Conservation (phyloP, 108 stramenopile species). For the Craspedostauros australis region DNA sequence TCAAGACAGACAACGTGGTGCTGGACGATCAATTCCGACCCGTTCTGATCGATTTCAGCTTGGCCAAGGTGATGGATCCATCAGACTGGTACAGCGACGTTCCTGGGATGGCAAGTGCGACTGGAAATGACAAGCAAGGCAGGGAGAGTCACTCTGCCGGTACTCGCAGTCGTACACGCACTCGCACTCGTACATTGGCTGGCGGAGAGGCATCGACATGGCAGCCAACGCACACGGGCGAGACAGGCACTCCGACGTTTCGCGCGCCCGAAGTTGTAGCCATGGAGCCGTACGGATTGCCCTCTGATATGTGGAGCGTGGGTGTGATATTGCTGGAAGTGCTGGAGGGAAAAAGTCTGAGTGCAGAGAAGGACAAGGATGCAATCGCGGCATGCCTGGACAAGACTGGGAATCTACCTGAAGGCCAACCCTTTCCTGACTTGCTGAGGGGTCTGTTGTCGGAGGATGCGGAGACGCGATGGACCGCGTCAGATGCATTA, state of each 20-base stretch:
- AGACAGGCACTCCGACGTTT: slow-evolving; percentile 69
- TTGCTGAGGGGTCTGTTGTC: slow-evolving; percentile 60
- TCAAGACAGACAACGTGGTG: slow-evolving; percentile 95
- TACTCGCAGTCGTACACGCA: too few species aligned
- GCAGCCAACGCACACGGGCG: slow-evolving; percentile 56
- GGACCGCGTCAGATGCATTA: slow-evolving; percentile 63
- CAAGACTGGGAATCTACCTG: slow-evolving; percentile 42
- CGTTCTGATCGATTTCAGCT: slow-evolving; percentile 76
- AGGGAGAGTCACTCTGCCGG: neutral
- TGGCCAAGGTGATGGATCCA: slow-evolving; percentile 61
- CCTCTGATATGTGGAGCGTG: slow-evolving; percentile 75
- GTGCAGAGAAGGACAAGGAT: slow-evolving; percentile 52
- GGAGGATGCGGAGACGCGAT: slow-evolving; percentile 45
- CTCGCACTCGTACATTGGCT: neutral
- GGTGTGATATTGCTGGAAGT: slow-evolving; percentile 80
- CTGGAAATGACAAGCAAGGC: too few species aligned
- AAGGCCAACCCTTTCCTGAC: slow-evolving; percentile 65
- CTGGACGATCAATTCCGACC: slow-evolving; percentile 39
- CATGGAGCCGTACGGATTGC: slow-evolving; percentile 55
- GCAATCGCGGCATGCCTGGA: slow-evolving; percentile 50
- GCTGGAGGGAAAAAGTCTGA: slow-evolving; percentile 41
- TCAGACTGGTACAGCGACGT: slow-evolving; percentile 22
- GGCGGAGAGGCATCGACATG: slow-evolving; percentile 7
- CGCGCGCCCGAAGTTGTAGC: slow-evolving; percentile 65
- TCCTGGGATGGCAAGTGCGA: too few species aligned